Percentiles rank a stretch among this genome's conserved stretches.
Conservation (phyloP, 2,329 filamentous ascomycete species). For the Phoma sp. region DNA sequence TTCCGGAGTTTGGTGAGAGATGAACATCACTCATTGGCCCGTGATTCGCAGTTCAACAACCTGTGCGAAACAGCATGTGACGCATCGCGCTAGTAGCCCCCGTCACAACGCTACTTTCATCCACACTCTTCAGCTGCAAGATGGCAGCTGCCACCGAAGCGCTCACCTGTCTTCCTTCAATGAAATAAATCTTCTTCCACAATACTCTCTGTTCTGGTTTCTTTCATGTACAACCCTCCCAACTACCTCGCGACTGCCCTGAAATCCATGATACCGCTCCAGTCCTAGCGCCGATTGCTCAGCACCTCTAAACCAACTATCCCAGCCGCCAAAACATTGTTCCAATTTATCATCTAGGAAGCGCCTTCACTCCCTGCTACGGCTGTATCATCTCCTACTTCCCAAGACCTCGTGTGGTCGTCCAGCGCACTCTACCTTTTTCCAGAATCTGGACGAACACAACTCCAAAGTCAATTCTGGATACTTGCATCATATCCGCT, state of each 20-base stretch:
- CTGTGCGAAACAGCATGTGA: not conserved
- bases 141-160: not conserved
- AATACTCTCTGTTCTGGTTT: not conserved
- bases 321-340: not conserved
- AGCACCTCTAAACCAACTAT: constrained; percentile 19
- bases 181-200: not conserved
- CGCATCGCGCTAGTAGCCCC: not conserved
- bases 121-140: not conserved
- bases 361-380: too few species aligned
- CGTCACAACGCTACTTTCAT: not conserved
- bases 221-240: not conserved
- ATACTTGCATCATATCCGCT: not conserved
- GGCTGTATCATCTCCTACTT: too few species aligned
- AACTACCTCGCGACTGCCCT: not conserved
- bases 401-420: not conserved
- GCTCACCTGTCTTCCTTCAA: not conserved
- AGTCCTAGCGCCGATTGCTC: constrained; percentile 27
- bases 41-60: not conserved
- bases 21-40: too few species aligned
- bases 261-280: constrained; percentile 5
- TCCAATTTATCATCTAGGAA: too few species aligned
- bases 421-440: not conserved
- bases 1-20: too few species aligned
- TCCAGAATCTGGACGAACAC: not conserved
- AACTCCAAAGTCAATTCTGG: not conserved